phyloP scores from a whole-genome alignment of 441 rosid genomes.

The Macaranga tanarius region DNA sequence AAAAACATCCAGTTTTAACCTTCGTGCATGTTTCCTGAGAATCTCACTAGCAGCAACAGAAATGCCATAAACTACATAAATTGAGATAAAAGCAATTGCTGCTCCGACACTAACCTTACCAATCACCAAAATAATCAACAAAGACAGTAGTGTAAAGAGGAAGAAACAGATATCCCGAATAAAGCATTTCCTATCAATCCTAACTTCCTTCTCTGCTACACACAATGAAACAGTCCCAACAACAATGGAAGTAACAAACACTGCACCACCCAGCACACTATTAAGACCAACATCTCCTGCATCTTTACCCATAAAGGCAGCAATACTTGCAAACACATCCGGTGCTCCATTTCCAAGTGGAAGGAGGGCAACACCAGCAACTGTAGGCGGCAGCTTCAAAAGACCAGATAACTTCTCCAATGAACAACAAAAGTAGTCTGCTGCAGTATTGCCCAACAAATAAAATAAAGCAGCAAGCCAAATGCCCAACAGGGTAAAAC shows the following conservation, averaged over 20 bases:
- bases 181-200: constrained; percentile 77
- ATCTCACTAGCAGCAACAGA: constrained; percentile 82
- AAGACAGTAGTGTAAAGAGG: constrained; percentile 48
- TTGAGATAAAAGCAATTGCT: constrained; percentile 63
- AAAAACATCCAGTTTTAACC: constrained; percentile 59
- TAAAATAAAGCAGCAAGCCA: constrained; percentile 86
- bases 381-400: constrained; percentile 72
- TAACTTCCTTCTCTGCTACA: constrained; percentile 63
- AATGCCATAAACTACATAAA: constrained; percentile 66
- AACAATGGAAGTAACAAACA: constrained; percentile 79
- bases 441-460: constrained; percentile 87
- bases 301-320: constrained; percentile 74
- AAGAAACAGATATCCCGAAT: constrained; percentile 79
- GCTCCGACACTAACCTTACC: constrained; percentile 63
- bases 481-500: constrained; percentile 46
- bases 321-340: constrained; percentile 92
- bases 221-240: constrained; percentile 70
- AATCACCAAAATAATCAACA: constrained; percentile 52
- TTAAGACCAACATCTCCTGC: constrained; percentile 82
- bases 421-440: constrained; percentile 84
- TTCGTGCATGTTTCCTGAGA: constrained; percentile 61
- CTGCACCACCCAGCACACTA: constrained; percentile 86
- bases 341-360: constrained; percentile 96
- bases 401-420: constrained; percentile 80
- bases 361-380: constrained; percentile 86